Conservation (phyloP, 768 basidiomycete species). For the Lactarius sp. region DNA sequence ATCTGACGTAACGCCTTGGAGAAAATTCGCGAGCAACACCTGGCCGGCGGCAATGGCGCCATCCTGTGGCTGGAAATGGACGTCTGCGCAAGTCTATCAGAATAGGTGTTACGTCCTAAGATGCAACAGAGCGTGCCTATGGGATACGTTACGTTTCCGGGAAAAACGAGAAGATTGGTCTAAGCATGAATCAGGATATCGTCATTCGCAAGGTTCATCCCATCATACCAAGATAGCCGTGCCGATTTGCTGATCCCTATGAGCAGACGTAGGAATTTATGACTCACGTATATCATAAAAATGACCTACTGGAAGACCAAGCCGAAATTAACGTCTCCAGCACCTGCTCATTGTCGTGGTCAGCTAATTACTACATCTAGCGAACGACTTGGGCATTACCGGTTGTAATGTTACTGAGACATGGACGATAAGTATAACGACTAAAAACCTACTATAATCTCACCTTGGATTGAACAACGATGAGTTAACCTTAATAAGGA, state of each 20-base stretch:
- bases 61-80: slow-evolving; percentile 57
- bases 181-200: slow-evolving; percentile 26
- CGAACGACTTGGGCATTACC: slow-evolving; percentile 27
- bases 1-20: slow-evolving; percentile 56
- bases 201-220: background rate
- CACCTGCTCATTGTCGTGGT: slow-evolving; percentile 37
- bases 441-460: slow-evolving; percentile 10
- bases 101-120: background rate
- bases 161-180: slow-evolving; percentile 52
- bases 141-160: slow-evolving; percentile 52
- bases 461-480: slow-evolving; percentile 63
- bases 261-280: background rate
- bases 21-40: slow-evolving; percentile 56
- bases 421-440: background rate
- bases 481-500: slow-evolving; percentile 63
- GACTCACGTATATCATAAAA: background rate
- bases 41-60: slow-evolving; percentile 49
- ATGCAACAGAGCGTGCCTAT: slow-evolving; percentile 39
- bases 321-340: slow-evolving; percentile 59
- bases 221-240: slow-evolving; percentile 48
- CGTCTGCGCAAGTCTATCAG: slow-evolving; percentile 36
- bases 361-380: slow-evolving; percentile 7
- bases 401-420: slow-evolving; percentile 36
- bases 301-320: slow-evolving; percentile 49
- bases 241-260: slow-evolving; percentile 48